Conservation (phyloP, 768 basidiomycete species). For the Auricularia heimuer region DNA sequence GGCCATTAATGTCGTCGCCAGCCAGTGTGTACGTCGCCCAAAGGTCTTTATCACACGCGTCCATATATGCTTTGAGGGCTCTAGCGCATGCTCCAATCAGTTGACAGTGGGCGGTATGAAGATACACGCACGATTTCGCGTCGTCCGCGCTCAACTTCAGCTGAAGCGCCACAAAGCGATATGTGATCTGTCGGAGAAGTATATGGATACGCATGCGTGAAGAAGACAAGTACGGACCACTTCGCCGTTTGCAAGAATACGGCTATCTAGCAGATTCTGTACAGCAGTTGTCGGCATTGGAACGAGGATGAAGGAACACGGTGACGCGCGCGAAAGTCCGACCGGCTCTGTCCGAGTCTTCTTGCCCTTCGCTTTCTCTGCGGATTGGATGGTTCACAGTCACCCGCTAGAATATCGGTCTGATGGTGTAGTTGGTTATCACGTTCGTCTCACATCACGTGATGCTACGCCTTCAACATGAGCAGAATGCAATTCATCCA, state of each 20-base stretch:
- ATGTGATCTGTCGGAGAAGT: neutral
- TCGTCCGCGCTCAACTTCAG: neutral
- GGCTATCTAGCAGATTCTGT: too few species aligned
- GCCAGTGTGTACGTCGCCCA: neutral
- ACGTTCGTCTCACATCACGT: neutral
- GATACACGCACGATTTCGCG: neutral
- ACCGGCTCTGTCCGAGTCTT: too few species aligned
- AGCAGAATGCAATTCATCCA: too few species aligned
- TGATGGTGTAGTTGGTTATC: neutral
- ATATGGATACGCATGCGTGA: neutral
- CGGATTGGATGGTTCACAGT: too few species aligned
- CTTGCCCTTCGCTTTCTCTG: too few species aligned
- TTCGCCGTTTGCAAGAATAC: neutral
- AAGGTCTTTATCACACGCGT: neutral
- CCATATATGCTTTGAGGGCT: neutral
- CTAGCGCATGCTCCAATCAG: neutral
- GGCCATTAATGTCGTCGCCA: neutral
- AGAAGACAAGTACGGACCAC: neutral
- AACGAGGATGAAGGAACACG: too few species aligned
- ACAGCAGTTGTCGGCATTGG: too few species aligned
- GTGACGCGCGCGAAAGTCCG: too few species aligned
- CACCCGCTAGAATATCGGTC: neutral
- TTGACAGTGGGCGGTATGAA: neutral
- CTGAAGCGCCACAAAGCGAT: neutral
- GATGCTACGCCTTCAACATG: too few species aligned